phyloP scores from a whole-genome alignment of 768 basidiomycete species.

The Rhizopogon roseolus region DNA sequence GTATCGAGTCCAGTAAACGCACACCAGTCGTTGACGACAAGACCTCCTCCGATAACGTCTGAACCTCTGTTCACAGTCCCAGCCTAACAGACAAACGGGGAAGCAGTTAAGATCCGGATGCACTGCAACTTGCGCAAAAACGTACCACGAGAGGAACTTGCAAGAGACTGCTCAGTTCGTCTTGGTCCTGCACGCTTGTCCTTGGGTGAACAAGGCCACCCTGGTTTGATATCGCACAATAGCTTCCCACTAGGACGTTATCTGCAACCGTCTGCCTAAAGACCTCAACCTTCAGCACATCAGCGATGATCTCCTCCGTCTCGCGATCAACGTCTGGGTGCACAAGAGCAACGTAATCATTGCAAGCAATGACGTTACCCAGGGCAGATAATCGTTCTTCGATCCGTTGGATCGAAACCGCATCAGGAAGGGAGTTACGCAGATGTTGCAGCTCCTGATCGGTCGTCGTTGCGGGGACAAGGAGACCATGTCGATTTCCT shows the following conservation, averaged over 20 bases:
- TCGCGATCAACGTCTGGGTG: slow-evolving; percentile 98
- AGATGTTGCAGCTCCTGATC: slow-evolving; percentile 99
- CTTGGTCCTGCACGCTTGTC: slow-evolving; percentile 95
- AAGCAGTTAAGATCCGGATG: not conserved
- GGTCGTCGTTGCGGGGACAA: slow-evolving; percentile 92
- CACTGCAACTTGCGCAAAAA: slow-evolving; percentile 13
- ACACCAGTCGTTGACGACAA: slow-evolving; percentile 99
- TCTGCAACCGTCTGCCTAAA: slow-evolving; percentile 97
- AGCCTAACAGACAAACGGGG: slow-evolving; percentile 47
- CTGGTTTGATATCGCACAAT: slow-evolving; percentile 93
- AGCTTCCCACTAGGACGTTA: slow-evolving; percentile 95
- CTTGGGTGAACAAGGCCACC: slow-evolving; percentile 98
- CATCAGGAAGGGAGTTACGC: slow-evolving; percentile 89
- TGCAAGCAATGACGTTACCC: slow-evolving; percentile 97
- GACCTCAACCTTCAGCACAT: slow-evolving; percentile 97
- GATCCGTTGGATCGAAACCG: slow-evolving; percentile 92
- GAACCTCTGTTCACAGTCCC: slow-evolving; percentile 99
- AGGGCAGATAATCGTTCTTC: slow-evolving; percentile 97
- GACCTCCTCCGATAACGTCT: slow-evolving; percentile 94
- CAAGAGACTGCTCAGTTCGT: slow-evolving; percentile 89
- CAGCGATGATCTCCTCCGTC: slow-evolving; percentile 99
- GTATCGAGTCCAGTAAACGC: slow-evolving; percentile 99
- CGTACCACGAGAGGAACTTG: slow-evolving; percentile 93
- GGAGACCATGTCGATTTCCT: slow-evolving; percentile 96
- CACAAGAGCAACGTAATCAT: slow-evolving; percentile 98